Percentiles rank a stretch among this genome's conserved stretches.
phyloP scores from a whole-genome alignment of 768 basidiomycete species.

The Leccinum subtestaceum region DNA sequence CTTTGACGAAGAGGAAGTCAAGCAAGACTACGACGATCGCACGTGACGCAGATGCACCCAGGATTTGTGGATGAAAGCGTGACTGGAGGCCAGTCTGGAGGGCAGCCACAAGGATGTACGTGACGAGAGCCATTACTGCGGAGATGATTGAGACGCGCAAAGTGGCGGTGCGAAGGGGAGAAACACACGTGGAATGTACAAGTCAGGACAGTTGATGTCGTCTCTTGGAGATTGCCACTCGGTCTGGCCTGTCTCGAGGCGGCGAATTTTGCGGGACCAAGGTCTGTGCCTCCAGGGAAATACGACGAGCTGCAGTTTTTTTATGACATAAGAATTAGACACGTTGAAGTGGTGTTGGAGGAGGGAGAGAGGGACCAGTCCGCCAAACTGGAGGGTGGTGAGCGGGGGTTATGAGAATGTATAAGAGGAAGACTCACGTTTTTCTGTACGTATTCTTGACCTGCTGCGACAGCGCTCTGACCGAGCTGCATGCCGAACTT shows the following conservation, averaged over 20 bases:
- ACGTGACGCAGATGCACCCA: slow-evolving; percentile 83
- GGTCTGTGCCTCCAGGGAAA: slow-evolving; percentile 95
- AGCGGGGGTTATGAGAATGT: slow-evolving; percentile 6
- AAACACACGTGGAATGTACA: slow-evolving; percentile 86
- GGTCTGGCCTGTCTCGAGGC: slow-evolving; percentile 58
- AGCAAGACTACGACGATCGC: slow-evolving; percentile 81
- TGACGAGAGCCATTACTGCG: slow-evolving; percentile 91
- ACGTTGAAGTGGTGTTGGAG: slow-evolving; percentile 95
- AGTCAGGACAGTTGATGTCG: slow-evolving; percentile 92
- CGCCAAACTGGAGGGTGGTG: slow-evolving; percentile 57
- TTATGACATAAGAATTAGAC: slow-evolving; percentile 91
- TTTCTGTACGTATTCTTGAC: slow-evolving; percentile 93
- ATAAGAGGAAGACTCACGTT: slow-evolving; percentile 56
- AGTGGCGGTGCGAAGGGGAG: neutral
- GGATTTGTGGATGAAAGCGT: slow-evolving; percentile 83
- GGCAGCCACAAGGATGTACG: slow-evolving; percentile 89
- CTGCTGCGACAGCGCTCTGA: slow-evolving; percentile 85
- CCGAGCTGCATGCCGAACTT: slow-evolving; percentile 97
- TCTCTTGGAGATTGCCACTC: slow-evolving; percentile 90
- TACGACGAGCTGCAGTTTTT: slow-evolving; percentile 82
- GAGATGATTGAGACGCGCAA: slow-evolving; percentile 12
- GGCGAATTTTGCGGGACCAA: slow-evolving; percentile 69
- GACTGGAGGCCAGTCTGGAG: slow-evolving; percentile 79
- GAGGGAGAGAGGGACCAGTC: slow-evolving; percentile 68
- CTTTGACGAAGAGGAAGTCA: slow-evolving; percentile 86